Conservation (phyloP, 192 early-diverging fungal species). For the Powellomyces hirtus region DNA sequence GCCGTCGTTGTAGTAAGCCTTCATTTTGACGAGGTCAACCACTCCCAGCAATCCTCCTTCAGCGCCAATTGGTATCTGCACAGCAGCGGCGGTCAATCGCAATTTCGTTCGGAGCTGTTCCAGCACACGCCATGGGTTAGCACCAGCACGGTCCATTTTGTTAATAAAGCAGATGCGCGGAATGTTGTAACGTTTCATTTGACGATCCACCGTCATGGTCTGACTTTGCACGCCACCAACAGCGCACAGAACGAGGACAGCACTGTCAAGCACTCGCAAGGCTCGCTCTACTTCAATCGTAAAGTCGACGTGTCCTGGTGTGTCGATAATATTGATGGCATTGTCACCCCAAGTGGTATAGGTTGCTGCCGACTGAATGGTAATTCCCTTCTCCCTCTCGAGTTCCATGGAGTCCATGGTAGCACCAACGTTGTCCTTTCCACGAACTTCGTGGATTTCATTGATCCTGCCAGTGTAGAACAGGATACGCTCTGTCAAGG, state of each 20-base stretch:
- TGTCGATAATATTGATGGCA: constrained; percentile 92
- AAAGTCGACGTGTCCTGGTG: constrained; percentile 96
- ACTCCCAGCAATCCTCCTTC: constrained; percentile 88
- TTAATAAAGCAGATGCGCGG: constrained; percentile 93
- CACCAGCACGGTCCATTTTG: constrained; percentile 86
- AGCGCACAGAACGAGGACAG: constrained; percentile 88
- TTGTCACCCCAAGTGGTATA: constrained; percentile 68
- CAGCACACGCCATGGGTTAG: constrained; percentile 68
- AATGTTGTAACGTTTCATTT: constrained; percentile 79
- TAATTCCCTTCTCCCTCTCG: constrained; percentile 97
- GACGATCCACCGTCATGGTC: constrained; percentile 83
- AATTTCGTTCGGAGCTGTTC: constrained; percentile 56
- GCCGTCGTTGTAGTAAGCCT: constrained; percentile 89
- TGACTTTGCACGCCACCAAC: constrained; percentile 97
- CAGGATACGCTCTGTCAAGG: constrained; percentile 95
- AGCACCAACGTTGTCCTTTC: constrained; percentile 84
- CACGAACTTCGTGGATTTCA: constrained; percentile 76
- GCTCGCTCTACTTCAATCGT: constrained; percentile 95
- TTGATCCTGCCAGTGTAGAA: constrained; percentile 95
- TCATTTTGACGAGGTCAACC: constrained; percentile 84
- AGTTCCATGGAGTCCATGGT: constrained; percentile 99
- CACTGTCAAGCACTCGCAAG: constrained; percentile 90
- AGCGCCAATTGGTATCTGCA: constrained; percentile 69
- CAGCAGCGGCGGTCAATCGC: constrained; percentile 45
- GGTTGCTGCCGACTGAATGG: constrained; percentile 93